These are phyloP conservation scores for Pythium guiyangense DNA, from an alignment of 352 stramenopile genomes.

Conservation along the genomic window DNA sequence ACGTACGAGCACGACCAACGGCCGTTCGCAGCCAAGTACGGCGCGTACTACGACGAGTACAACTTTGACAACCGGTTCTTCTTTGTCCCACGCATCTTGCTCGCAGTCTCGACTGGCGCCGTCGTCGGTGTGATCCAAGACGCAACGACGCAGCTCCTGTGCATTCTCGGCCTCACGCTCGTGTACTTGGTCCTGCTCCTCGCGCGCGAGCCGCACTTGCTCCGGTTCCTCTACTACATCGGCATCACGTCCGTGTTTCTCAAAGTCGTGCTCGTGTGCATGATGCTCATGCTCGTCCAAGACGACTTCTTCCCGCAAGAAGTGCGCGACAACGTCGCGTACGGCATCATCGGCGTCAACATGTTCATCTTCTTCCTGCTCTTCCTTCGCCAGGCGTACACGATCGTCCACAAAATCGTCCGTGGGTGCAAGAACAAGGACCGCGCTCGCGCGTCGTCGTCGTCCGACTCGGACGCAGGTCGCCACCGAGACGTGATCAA, in stretches of 20 bases:
- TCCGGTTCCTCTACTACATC: slow-evolving; percentile 84
- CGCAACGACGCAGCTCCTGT: slow-evolving; percentile 66
- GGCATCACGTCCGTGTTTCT: slow-evolving; percentile 70
- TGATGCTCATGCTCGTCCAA: slow-evolving; percentile 77
- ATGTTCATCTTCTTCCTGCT: slow-evolving; percentile 82
- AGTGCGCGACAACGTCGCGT: slow-evolving; percentile 79
- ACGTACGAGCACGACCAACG: slow-evolving; percentile 75
- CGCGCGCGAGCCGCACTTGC: slow-evolving; percentile 63
- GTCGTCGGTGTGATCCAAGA: slow-evolving; percentile 69
- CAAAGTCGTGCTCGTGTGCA: slow-evolving; percentile 75
- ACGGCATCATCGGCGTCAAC: slow-evolving; percentile 83
- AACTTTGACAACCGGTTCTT: slow-evolving; percentile 89
- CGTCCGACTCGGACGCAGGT: slow-evolving; percentile 10
- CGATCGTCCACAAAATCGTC: slow-evolving; percentile 67
- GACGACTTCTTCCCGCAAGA: slow-evolving; percentile 78
- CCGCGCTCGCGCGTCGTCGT: slow-evolving; percentile 13
- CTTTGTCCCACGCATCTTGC: slow-evolving; percentile 73
- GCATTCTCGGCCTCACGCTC: slow-evolving; percentile 63
- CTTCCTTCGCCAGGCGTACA: slow-evolving; percentile 74
- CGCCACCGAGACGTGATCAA: slow-evolving; percentile 25
- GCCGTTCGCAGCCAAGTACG: slow-evolving; percentile 78
- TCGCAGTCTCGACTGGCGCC: slow-evolving; percentile 63
- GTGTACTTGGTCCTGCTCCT: slow-evolving; percentile 71
- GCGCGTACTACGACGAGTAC: slow-evolving; percentile 87
- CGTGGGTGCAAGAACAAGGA: slow-evolving; percentile 43